Evolutionary conservation across 495 filamentous ascomycete species (phyloP).

Genomic region (Neurospora pannonica): DNA sequence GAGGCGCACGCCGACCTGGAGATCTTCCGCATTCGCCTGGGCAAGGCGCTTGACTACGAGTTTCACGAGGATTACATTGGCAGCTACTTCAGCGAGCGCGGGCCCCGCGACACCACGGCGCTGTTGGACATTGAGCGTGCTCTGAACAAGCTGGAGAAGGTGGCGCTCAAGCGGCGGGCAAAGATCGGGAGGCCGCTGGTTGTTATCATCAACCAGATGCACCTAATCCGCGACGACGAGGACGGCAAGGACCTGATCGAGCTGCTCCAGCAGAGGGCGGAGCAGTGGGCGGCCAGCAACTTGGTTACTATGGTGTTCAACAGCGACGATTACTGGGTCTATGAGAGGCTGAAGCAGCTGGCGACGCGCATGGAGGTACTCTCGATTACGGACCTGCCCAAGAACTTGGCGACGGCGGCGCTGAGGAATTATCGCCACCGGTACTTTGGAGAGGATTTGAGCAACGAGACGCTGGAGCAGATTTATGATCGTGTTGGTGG

Average conservation of each 20-base stretch:
- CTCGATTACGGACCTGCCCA: slow-evolving; percentile 70
- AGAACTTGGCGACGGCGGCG: slow-evolving; percentile 62
- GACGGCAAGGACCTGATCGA: slow-evolving; percentile 87
- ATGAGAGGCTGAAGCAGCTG: slow-evolving; percentile 83
- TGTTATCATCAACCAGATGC: slow-evolving; percentile 83
- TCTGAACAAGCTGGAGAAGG: slow-evolving; percentile 95
- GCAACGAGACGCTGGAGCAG: slow-evolving; percentile 50
- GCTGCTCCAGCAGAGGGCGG: slow-evolving; percentile 88
- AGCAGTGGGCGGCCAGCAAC: slow-evolving; percentile 87
- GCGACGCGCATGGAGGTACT: slow-evolving; percentile 89
- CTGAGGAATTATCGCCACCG: slow-evolving; percentile 63
- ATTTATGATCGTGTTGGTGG: slow-evolving; percentile 83
- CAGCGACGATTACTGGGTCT: slow-evolving; percentile 96
- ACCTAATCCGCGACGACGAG: slow-evolving; percentile 82
- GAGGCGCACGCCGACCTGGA: slow-evolving; percentile 93
- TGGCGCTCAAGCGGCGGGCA: slow-evolving; percentile 59
- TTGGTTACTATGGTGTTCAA: slow-evolving; percentile 88
- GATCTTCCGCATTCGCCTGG: slow-evolving; percentile 85
- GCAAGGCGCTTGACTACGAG: slow-evolving; percentile 90
- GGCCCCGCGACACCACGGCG: slow-evolving; percentile 82
- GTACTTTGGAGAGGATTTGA: slow-evolving; percentile 53
- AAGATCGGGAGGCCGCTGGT: slow-evolving; percentile 59
- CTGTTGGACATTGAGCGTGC: slow-evolving; percentile 91
- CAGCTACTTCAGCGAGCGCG: slow-evolving; percentile 85
- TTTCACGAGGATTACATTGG: slow-evolving; percentile 89